Conservation (phyloP, 2,329 filamentous ascomycete species). For the Phaeosphaeriaceae sp. region DNA sequence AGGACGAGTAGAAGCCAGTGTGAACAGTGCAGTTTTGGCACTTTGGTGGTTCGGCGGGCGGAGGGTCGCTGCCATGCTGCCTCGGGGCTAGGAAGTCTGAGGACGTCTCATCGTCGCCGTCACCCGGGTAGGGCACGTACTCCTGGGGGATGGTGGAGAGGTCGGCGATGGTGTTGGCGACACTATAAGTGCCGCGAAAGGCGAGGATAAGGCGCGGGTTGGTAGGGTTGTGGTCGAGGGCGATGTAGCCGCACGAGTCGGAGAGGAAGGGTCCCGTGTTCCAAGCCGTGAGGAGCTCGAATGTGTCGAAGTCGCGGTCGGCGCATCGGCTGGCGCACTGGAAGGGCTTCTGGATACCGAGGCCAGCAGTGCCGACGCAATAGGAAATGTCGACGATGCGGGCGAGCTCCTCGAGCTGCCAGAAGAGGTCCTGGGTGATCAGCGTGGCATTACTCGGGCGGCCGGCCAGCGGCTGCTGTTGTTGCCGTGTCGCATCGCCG, state of each 20-base stretch:
- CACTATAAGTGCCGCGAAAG: constrained; percentile 92
- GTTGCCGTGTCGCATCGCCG: constrained; percentile 25
- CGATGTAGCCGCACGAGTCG: constrained; percentile 94
- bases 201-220: constrained; percentile 78
- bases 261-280: constrained; percentile 86
- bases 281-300: constrained; percentile 85
- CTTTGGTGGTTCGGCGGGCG: constrained; percentile 53
- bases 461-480: constrained; percentile 33
- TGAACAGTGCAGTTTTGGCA: constrained; percentile 94
- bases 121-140: constrained; percentile 84
- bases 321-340: constrained; percentile 82
- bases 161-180: constrained; percentile 90
- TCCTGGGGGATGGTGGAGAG: constrained; percentile 87
- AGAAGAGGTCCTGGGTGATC: constrained; percentile 73
- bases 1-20: constrained; percentile 85
- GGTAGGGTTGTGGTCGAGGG: constrained; percentile 74
- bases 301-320: constrained; percentile 79
- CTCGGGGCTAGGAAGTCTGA: constrained; percentile 34
- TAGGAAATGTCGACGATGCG: constrained; percentile 93
- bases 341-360: constrained; percentile 86
- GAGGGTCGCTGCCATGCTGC: constrained; percentile 23
- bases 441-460: constrained; percentile 28
- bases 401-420: constrained; percentile 84
- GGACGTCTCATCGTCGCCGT: constrained; percentile 50
- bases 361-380: constrained; percentile 84